phyloP scores from a whole-genome alignment of 2,329 filamentous ascomycete species.

The Cercospora brassicicola region DNA sequence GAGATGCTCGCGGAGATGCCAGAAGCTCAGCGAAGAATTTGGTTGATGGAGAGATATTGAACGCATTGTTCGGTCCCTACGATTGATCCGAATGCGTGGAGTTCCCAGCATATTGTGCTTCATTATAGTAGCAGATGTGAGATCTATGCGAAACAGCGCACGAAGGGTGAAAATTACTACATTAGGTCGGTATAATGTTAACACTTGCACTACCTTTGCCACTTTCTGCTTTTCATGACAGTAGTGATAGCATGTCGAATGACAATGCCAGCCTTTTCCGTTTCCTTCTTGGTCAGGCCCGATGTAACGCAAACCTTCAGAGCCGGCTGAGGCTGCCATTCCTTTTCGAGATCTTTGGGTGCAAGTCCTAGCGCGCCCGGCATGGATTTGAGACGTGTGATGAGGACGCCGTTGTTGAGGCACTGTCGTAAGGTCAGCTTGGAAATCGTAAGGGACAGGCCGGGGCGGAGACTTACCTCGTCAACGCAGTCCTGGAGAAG shows the following conservation, averaged over 20 bases:
- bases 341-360: conserved; percentile 61
- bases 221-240: conserved; percentile 63
- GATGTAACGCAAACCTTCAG: conserved; percentile 89
- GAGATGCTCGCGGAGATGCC: conserved; percentile 53
- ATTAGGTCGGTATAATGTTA: not conserved
- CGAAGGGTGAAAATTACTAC: not conserved
- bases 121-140: not conserved
- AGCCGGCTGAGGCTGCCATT: conserved; percentile 71
- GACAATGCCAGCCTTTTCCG: conserved; percentile 85
- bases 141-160: not conserved
- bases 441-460: not conserved
- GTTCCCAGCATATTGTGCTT: not conserved
- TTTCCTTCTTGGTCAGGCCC: conserved; percentile 87
- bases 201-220: conserved; percentile 20
- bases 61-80: not conserved
- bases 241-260: conserved; percentile 94
- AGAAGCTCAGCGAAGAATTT: conserved; percentile 52
- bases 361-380: conserved; percentile 60
- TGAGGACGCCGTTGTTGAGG: conserved; percentile 82
- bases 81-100: not conserved
- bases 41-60: conserved; percentile 67
- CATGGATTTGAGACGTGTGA: conserved; percentile 80
- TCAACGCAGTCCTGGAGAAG: conserved; percentile 91
- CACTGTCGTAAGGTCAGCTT: conserved; percentile 54
- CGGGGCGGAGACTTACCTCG: conserved; percentile 63